Base-by-base conservation (phyloP, 2,329 filamentous ascomycete genomes). In the Sporothrix phasma region DNA sequence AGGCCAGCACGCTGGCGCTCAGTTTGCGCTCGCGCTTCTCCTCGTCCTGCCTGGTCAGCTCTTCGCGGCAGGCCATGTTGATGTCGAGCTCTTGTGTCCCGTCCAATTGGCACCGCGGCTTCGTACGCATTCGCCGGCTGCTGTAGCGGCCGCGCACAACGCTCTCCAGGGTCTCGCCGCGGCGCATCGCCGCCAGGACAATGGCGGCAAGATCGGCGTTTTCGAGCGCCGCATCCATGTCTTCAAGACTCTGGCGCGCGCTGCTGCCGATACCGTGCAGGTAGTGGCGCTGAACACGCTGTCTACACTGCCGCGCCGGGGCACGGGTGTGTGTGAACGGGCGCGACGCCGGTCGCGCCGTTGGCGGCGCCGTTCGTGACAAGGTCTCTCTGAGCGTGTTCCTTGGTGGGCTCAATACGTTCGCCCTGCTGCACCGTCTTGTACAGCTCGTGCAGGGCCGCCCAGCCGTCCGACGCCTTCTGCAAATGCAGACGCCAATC, bases 141-240 rank as follows among this genome's bases (percentile, higher is more conserved):
- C 15, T 69, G 69, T 51, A 69, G 65, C 67, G 69, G 65, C 64
- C 70, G 65, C 62, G 60, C 31, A 76, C 66, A 4, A 73, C 70
- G n/a, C 65, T 69, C 41, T 76, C 74, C 3, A 80, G 67, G 22
- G 69, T 70, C 68, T 80, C 77, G 1, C 80, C 81, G n/a, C 70
- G 72, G 37, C 72, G 74, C 64, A 82, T 70, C 26, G 78, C 79
- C 22, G 76, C 74, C 17, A 84, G 72, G 0, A 78, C 77, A 63
- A 71, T 73, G 67, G 78, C 74, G 0, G 81, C 81, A 24, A 74
- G 74, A 6, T 78, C 76, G 3, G 80, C 76, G 64, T 77, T 81
- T 69, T 83, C 78, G 64, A 84, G 82, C 4, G 78, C 75, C 13
- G 74, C 75, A 7, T 75, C 78, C 46, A 76, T 73, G 10, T 76